Base-by-base conservation (phyloP, 2,329 filamentous ascomycete genomes). In the Chaetomium strumarium region DNA sequence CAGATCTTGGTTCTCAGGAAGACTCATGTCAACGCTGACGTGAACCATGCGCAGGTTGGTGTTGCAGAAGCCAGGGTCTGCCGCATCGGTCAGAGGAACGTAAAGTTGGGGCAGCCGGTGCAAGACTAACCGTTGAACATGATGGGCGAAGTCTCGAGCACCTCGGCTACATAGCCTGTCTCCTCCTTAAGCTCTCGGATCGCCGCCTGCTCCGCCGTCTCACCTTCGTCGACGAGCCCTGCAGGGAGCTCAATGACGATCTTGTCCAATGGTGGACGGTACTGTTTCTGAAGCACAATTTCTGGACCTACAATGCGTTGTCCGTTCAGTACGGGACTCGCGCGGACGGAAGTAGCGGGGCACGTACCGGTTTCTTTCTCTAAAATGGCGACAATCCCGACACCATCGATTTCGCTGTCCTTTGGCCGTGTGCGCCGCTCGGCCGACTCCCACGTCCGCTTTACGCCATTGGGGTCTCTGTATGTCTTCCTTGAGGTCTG, bases 371-470 rank as follows among this genome's bases (percentile, higher is more conserved):
- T 68, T 9, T 75, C 66, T 58, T 76, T 78, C 57, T 81, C 71
- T 13, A 90, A 71, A 57, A 90, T 79, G 39, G 85, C 86, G 14
- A 88, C 75, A 52, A 90, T 87, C 55, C 85, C 85, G 13, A 90
- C 85, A 48, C 83, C 85, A 62, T 90, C 86, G 49, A 89, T 83
- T 33, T 80, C 78, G 52, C 75, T 75, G 57, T 68, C 73, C 51
- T 73, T 71, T 12, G 85, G 84, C 3, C 85, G 79, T 0, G 85
- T 89, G 30, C 76, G 76, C n/a, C 86, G 80, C 67, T 88, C 83
- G 14, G 83, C 83, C 1, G 83, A 85, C 64, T 90, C 86, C 86
- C 86, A 90, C 30, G 77, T 80, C 48, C 85, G 76, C 1, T 71
- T 66, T 14, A 72, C 70, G 58, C 80, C 81, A 33, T 76, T 73